Conservation (phyloP, 192 early-diverging fungal species). For the Cetraspora pellucida region DNA sequence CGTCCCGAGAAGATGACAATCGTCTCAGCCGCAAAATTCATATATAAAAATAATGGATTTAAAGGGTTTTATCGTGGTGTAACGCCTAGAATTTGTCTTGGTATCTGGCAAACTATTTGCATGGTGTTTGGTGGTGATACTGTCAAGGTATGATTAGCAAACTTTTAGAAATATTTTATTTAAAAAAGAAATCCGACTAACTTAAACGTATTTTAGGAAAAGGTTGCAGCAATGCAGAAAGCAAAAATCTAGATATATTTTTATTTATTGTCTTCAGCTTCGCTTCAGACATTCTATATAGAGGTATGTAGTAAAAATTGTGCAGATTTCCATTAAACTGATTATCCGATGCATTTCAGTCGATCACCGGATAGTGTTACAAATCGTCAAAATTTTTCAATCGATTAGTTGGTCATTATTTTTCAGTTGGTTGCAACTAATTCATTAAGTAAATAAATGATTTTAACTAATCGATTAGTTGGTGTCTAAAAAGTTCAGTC, state of each 20-base stretch:
- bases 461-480: too few species aligned
- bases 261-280: too few species aligned
- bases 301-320: too few species aligned
- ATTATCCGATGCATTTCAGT: too few species aligned
- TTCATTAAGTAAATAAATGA: too few species aligned
- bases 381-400: too few species aligned
- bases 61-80: constrained; percentile 92
- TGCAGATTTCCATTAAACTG: too few species aligned
- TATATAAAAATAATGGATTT: constrained; percentile 89
- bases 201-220: background rate
- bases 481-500: too few species aligned
- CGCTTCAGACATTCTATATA: too few species aligned
- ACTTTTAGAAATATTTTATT: background rate
- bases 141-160: constrained; percentile 35
- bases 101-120: constrained; percentile 86
- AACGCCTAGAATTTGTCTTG: constrained; percentile 76
- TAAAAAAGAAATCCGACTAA: background rate
- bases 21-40: constrained; percentile 78
- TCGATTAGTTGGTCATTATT: too few species aligned
- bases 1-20: constrained; percentile 95
- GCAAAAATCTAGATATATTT: background rate
- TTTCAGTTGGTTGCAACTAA: too few species aligned
- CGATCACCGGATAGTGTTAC: too few species aligned
- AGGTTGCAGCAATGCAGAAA: background rate
- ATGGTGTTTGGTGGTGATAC: constrained; percentile 76